These are phyloP conservation scores for Trametes sanguinea DNA, from an alignment of 768 basidiomycete genomes.

Conservation along the genomic window DNA sequence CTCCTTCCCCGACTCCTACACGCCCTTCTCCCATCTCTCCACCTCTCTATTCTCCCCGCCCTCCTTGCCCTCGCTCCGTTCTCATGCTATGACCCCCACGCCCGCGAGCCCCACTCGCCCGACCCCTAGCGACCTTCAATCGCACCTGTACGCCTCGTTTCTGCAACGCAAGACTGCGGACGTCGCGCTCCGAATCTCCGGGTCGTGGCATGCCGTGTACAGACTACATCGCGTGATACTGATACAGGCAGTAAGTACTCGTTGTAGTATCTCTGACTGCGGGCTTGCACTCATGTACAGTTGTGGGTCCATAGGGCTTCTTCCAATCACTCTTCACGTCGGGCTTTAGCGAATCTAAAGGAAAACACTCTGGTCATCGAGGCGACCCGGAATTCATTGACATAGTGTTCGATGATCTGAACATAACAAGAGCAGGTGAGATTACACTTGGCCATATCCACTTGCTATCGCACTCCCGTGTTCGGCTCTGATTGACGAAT, in stretches of 20 bases:
- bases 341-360: conserved; percentile 67
- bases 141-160: conserved; percentile 77
- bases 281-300: no score
- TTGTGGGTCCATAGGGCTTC: conserved; percentile 60
- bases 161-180: conserved; percentile 74
- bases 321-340: conserved; percentile 85
- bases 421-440: conserved; percentile 85
- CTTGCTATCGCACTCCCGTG: no score
- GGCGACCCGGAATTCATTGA: conserved; percentile 57
- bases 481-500: background rate
- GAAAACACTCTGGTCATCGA: conserved; percentile 24
- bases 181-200: conserved; percentile 68
- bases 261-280: background rate
- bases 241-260: conserved; percentile 73
- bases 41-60: conserved; percentile 12
- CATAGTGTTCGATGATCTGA: conserved; percentile 78
- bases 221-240: conserved; percentile 82
- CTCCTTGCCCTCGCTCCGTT: conserved; percentile 25
- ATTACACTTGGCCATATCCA: no score
- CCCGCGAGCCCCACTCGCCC: conserved; percentile 37
- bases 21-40: conserved; percentile 10
- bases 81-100: conserved; percentile 21
- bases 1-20: conserved; percentile 11
- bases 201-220: conserved; percentile 74
- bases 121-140: conserved; percentile 61